Percentiles rank a stretch among this genome's conserved stretches.
These are phyloP conservation scores for Cronartium ribicola DNA, from an alignment of 1,284 basidiomycete genomes.

Conservation along the genomic window DNA sequence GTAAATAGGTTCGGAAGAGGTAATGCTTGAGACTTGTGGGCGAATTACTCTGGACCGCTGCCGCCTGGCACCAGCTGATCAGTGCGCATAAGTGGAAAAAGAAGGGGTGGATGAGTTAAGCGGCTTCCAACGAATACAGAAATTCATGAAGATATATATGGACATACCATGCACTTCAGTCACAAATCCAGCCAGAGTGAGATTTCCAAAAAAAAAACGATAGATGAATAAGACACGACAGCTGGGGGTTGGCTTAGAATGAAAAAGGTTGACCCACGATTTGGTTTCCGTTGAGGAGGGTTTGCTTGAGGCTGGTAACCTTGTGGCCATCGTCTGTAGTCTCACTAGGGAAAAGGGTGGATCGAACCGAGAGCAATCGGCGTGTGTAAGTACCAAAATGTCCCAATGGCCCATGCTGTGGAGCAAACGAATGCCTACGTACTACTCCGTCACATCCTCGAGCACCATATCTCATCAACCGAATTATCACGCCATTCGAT, in stretches of 20 bases:
- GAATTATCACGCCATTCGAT: background rate
- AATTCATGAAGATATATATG: background rate
- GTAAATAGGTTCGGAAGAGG: too few relatives aligned
- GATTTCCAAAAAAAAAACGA: background rate
- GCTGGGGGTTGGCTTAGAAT: background rate
- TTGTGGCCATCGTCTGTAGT: slow-evolving; percentile 48
- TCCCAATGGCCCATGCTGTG: background rate
- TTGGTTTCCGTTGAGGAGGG: slow-evolving; percentile 52
- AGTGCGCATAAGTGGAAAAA: background rate
- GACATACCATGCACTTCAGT: slow-evolving; percentile 35
- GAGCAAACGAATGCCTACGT: slow-evolving; percentile 35
- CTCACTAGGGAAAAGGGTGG: slow-evolving; percentile 45
- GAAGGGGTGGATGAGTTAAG: background rate
- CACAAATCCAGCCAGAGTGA: background rate
- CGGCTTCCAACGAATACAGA: background rate
- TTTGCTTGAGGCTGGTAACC: slow-evolving; percentile 50
- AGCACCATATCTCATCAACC: slow-evolving; percentile 51
- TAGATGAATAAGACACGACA: background rate
- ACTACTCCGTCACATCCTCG: slow-evolving; percentile 52
- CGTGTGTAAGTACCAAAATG: background rate
- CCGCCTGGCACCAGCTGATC: slow-evolving; percentile 38
- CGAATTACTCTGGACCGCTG: slow-evolving; percentile 29
- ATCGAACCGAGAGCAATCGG: background rate
- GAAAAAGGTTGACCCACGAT: slow-evolving; percentile 43
- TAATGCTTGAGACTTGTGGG: too few relatives aligned